Evolutionary conservation across 2,329 filamentous ascomycete species (phyloP).

Genomic region (Penicillium sp.): DNA sequence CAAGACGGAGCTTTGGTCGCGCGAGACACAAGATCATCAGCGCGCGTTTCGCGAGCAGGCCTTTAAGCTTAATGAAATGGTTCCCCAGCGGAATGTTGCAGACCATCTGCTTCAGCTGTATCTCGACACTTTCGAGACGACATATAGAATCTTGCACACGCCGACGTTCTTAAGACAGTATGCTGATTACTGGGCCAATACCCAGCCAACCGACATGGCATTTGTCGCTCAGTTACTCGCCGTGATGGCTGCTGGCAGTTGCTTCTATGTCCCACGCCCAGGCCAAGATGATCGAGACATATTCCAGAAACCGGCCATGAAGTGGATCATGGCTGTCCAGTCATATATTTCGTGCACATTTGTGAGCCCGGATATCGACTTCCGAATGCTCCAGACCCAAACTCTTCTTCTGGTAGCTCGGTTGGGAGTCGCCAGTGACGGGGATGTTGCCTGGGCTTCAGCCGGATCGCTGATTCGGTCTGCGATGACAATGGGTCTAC

Average conservation of each 20-base stretch:
- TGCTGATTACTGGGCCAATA: slow-evolving; percentile 51
- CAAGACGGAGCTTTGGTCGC: slow-evolving; percentile 27
- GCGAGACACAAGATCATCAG: slow-evolving; percentile 28
- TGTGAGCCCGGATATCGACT: slow-evolving; percentile 29
- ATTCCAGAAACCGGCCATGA: slow-evolving; percentile 49
- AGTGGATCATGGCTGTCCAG: slow-evolving; percentile 36
- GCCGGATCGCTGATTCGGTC: slow-evolving; percentile 40
- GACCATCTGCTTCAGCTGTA: slow-evolving; percentile 55
- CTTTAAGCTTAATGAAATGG: slow-evolving; percentile 29
- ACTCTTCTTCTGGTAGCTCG: slow-evolving; percentile 34
- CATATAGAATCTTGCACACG: slow-evolving; percentile 57
- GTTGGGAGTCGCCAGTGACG: slow-evolving; percentile 28
- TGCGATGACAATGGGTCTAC: slow-evolving; percentile 43
- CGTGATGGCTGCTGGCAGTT: slow-evolving; percentile 44
- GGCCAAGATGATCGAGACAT: slow-evolving; percentile 19
- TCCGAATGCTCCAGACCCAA: slow-evolving; percentile 33
- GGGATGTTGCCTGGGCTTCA: slow-evolving; percentile 34
- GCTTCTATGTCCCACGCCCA: slow-evolving; percentile 31
- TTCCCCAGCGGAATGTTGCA: slow-evolving; percentile 47
- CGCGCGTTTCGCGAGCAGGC: slow-evolving; percentile 29
- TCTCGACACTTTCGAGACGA: slow-evolving; percentile 56
- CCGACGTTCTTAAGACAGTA: slow-evolving; percentile 58
- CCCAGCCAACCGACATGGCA: slow-evolving; percentile 36
- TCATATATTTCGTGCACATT: slow-evolving; percentile 32
- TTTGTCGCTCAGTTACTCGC: slow-evolving; percentile 48